These are phyloP conservation scores for Onygena corvina DNA, from an alignment of 2,329 filamentous ascomycete genomes.

Conservation along the genomic window DNA sequence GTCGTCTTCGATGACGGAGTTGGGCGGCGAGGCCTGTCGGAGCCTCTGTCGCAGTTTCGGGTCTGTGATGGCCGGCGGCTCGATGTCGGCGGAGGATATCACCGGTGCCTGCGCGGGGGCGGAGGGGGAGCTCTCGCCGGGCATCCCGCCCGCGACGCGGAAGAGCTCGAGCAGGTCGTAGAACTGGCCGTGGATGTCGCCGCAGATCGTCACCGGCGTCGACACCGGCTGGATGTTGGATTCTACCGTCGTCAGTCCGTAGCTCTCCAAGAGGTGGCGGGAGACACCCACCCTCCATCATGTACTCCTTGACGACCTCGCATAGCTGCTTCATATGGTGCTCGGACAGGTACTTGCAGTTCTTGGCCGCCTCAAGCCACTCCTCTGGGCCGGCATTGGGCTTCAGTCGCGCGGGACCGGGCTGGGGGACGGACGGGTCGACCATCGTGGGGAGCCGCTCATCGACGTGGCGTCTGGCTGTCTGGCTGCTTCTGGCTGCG, in stretches of 20 bases:
- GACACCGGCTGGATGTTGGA: conserved; percentile 98
- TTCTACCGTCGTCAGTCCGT: conserved; percentile 44
- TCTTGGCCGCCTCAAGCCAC: conserved; percentile 92
- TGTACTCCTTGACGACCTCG: conserved; percentile 95
- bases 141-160: conserved; percentile 95
- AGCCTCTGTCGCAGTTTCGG: conserved; percentile 11
- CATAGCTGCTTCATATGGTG: conserved; percentile 96
- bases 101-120: conserved; percentile 13
- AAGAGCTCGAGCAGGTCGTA: conserved; percentile 99
- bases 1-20: conserved; percentile 4
- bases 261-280: not conserved
- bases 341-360: conserved; percentile 94
- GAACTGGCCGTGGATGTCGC: conserved; percentile 98
- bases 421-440: conserved; percentile 61
- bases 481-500: too few species aligned
- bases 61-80: conserved; percentile 13
- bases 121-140: conserved; percentile 95
- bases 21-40: conserved; percentile 4
- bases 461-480: too few species aligned
- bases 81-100: conserved; percentile 15
- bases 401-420: conserved; percentile 74
- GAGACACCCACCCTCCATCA: conserved; percentile 73
- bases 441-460: conserved; percentile 27
- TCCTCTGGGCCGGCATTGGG: conserved; percentile 81
- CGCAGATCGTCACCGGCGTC: conserved; percentile 94